Percentiles rank a stretch among this genome's conserved stretches.
Conservation (phyloP, 441 rosid genomes). For the Arabidopsis lyrata region DNA sequence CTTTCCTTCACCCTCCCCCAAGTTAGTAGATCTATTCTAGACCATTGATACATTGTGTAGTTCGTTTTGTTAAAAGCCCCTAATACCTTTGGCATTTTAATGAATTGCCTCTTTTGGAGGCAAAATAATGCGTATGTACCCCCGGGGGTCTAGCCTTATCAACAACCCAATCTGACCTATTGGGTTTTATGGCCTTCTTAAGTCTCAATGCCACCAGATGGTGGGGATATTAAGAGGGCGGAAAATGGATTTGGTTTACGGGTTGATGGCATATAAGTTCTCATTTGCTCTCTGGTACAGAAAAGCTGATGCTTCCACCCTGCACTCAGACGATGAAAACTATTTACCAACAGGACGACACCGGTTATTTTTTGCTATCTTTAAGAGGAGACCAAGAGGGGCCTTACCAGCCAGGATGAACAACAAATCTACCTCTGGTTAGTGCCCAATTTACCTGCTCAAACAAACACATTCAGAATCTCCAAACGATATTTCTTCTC, state of each 20-base stretch:
- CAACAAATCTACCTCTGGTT: slow-evolving; percentile 79
- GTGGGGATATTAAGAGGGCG: neutral
- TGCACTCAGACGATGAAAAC: slow-evolving; percentile 45
- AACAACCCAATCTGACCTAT: slow-evolving; percentile 20
- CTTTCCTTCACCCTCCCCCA: slow-evolving; percentile 17
- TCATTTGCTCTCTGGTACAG: slow-evolving; percentile 95
- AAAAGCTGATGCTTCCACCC: slow-evolving; percentile 99
- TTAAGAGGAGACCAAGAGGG: slow-evolving; percentile 29
- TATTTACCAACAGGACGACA: slow-evolving; percentile 30
- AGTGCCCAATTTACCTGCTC: slow-evolving; percentile 96
- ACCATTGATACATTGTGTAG: neutral
- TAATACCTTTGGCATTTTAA: slow-evolving; percentile 20
- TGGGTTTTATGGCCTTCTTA: slow-evolving; percentile 26
- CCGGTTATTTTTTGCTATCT: slow-evolving; percentile 3
- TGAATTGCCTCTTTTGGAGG: slow-evolving; percentile 20
- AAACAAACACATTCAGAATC: slow-evolving; percentile 43
- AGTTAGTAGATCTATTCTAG: slow-evolving; percentile 22
- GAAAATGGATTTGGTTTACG: slow-evolving; percentile 46
- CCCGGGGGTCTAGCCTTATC: slow-evolving; percentile 15
- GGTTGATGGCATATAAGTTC: slow-evolving; percentile 83
- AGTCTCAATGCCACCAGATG: slow-evolving; percentile 26
- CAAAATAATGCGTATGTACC: slow-evolving; percentile 35
- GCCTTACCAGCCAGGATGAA: slow-evolving; percentile 95
- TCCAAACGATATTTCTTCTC: slow-evolving; percentile 3
- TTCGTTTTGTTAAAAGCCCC: slow-evolving; percentile 15